These are phyloP conservation scores for Leishmania tarentolae DNA, from an alignment of 208 protist genomes.

Conservation along the genomic window DNA sequence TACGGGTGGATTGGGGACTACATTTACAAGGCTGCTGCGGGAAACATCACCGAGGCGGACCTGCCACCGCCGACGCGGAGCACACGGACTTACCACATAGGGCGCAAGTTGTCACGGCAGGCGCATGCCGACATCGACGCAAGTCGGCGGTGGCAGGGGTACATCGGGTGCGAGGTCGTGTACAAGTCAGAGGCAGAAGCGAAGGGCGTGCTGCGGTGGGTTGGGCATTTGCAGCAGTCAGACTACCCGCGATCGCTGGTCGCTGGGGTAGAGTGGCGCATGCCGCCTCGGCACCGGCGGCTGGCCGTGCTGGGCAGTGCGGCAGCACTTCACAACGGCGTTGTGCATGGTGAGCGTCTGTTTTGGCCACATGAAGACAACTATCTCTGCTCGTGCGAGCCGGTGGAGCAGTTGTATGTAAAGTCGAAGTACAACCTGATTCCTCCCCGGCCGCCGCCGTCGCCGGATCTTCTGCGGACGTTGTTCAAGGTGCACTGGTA, in stretches of 20 bases:
- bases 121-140: constrained; percentile 33
- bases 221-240: constrained; percentile 47
- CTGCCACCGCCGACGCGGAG: constrained; percentile 34
- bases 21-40: constrained; percentile 40
- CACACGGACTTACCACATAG: constrained; percentile 36
- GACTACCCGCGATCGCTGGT: constrained; percentile 40
- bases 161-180: constrained; percentile 36
- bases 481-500: constrained; percentile 37
- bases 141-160: constrained; percentile 32
- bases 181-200: constrained; percentile 38
- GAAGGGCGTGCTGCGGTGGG: constrained; percentile 46
- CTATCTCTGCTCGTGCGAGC: constrained; percentile 36
- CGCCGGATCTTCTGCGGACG: constrained; percentile 24
- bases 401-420: constrained; percentile 33
- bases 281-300: constrained; percentile 32
- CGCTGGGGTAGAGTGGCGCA: constrained; percentile 51
- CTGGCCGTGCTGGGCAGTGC: constrained; percentile 4
- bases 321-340: constrained; percentile 32
- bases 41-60: constrained; percentile 34
- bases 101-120: constrained; percentile 35
- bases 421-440: constrained; percentile 6
- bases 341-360: constrained; percentile 48
- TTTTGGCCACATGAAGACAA: constrained; percentile 29
- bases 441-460: constrained; percentile 13
- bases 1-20: constrained; percentile 63